Evolutionary conservation across 2,329 filamentous ascomycete genomes (phyloP).

Genomic region (Epichloe sp.): DNA sequence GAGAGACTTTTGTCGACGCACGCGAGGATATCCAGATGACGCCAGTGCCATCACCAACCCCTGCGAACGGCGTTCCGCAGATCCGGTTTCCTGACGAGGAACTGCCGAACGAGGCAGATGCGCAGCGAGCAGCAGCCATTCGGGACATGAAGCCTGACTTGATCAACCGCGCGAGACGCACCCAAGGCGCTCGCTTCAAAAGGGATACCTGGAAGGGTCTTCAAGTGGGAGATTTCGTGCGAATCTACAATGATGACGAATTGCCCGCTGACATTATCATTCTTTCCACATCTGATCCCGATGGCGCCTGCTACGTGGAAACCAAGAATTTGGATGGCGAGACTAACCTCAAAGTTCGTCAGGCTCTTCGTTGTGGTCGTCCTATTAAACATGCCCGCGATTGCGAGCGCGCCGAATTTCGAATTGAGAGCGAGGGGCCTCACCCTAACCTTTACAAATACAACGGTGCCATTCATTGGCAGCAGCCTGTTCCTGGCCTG

Average conservation of each 20-base stretch:
- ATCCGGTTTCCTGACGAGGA: conserved; percentile 26
- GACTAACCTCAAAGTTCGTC: conserved; percentile 91
- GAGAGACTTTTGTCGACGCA: conserved; percentile 39
- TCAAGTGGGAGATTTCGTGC: conserved; percentile 89
- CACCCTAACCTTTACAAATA: conserved; percentile 95
- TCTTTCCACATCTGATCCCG: conserved; percentile 80
- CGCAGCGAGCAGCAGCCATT: conserved; percentile 23
- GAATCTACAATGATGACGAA: conserved; percentile 91
- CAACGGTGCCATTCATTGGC: conserved; percentile 80
- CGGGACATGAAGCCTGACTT: conserved; percentile 42
- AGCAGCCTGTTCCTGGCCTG: conserved; percentile 54
- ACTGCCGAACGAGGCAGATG: conserved; percentile 24
- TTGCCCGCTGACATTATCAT: conserved; percentile 90
- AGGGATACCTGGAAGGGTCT: conserved; percentile 92
- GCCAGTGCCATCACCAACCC: conserved; percentile 71
- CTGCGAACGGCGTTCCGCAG: conserved; percentile 21
- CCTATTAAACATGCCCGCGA: conserved; percentile 78
- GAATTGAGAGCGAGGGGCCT: conserved; percentile 78
- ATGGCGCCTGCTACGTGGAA: conserved; percentile 93
- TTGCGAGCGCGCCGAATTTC: conserved; percentile 79
- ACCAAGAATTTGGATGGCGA: conserved; percentile 97
- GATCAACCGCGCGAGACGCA: conserved; percentile 56
- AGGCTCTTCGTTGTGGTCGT: conserved; percentile 75
- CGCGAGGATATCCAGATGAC: conserved; percentile 86
- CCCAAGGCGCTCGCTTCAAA: conserved; percentile 70